These are phyloP conservation scores for Dioszegia crocea DNA, from an alignment of 768 basidiomycete species.

Conservation along the genomic window DNA sequence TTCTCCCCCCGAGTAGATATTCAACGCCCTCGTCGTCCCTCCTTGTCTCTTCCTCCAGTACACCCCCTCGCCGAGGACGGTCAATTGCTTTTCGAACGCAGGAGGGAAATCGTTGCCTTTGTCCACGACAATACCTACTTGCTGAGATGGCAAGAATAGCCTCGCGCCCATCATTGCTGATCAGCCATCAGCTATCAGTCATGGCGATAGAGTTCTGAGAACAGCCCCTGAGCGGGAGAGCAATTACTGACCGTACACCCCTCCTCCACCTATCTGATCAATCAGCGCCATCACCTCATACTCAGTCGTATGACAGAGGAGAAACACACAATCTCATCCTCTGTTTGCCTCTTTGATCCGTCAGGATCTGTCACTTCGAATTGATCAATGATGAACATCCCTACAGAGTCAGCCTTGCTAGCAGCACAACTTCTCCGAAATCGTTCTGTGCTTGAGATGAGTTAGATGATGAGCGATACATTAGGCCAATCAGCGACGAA, in stretches of 20 bases:
- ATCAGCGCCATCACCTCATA: no score
- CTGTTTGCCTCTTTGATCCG: constrained; percentile 13
- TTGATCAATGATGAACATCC: constrained; percentile 46
- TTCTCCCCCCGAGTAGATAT: constrained; percentile 32
- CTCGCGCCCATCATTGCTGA: constrained; percentile 37
- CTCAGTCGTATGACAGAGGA: no score
- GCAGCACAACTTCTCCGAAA: no score
- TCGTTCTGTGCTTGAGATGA: no score
- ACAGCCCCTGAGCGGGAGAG: background rate
- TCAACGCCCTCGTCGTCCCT: constrained; percentile 37
- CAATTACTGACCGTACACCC: constrained; percentile 28
- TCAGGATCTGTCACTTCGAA: constrained; percentile 22
- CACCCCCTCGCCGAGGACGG: constrained; percentile 28
- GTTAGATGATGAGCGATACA: no score
- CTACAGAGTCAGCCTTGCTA: no score
- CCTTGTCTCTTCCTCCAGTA: constrained; percentile 28
- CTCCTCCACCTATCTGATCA: constrained; percentile 40
- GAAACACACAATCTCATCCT: constrained; percentile 27
- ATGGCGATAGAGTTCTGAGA: background rate
- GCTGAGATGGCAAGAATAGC: constrained; percentile 32
- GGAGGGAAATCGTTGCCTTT: constrained; percentile 34
- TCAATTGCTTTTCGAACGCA: constrained; percentile 12
- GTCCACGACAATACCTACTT: constrained; percentile 33
- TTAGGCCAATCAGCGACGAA: no score
- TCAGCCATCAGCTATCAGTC: background rate